A percentile compares a stretch with the other conserved stretches of the same genome.
Evolutionary conservation across 495 filamentous ascomycete genomes (phyloP).

Genomic region (Xylaria telfairii): DNA sequence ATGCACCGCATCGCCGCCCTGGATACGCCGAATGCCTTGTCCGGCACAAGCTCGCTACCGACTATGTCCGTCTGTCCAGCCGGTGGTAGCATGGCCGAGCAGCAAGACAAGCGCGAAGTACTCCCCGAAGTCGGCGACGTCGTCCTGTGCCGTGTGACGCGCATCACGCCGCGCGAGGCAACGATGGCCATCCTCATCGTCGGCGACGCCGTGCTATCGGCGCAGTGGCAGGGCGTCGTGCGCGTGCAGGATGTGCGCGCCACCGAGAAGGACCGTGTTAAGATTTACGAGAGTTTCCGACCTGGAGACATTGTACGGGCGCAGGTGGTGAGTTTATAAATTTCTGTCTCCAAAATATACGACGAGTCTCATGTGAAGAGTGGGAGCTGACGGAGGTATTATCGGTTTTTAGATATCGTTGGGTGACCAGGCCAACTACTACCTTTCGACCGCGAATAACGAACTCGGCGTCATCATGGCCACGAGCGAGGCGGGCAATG

Average conservation of each 20-base stretch:
- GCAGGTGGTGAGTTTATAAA: conserved; percentile 68
- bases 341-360: background rate
- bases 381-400: background rate
- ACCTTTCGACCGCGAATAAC: conserved; percentile 86
- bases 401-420: conserved; percentile 69
- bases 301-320: conserved; percentile 93
- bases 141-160: conserved; percentile 83
- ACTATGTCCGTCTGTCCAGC: conserved; percentile 48
- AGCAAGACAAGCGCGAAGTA: conserved; percentile 71
- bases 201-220: conserved; percentile 65
- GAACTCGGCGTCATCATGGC: conserved; percentile 95
- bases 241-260: conserved; percentile 89
- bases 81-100: conserved; percentile 47
- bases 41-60: conserved; percentile 37
- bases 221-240: conserved; percentile 65
- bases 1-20: conserved; percentile 58
- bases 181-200: conserved; percentile 82
- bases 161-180: conserved; percentile 82
- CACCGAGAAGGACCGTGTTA: conserved; percentile 94
- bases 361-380: background rate
- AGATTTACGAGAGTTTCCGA: conserved; percentile 87
- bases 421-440: conserved; percentile 93
- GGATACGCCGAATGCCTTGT: conserved; percentile 29
- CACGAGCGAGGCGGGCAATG: conserved; percentile 82
- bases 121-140: conserved; percentile 79